These are phyloP conservation scores for Sarocladiaceae sp. DNA, from an alignment of 2,329 filamentous ascomycete species.

Conservation along the genomic window DNA sequence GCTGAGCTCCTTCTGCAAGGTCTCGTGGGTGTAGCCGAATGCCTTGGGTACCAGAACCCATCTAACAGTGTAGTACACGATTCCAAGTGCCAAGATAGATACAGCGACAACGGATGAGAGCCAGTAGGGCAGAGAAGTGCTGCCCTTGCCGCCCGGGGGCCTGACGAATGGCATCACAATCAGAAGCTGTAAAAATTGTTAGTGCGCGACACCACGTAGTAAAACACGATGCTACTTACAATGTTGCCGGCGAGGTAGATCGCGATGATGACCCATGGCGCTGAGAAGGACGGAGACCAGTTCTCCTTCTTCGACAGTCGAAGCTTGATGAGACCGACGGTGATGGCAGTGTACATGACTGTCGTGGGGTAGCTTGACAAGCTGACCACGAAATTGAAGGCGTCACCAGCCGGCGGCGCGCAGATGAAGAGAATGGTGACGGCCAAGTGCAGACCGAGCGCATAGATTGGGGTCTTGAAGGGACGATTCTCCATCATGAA, in stretches of 20 bases:
- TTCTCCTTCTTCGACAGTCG: constrained; percentile 16
- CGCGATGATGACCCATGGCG: constrained; percentile 16
- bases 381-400: constrained; percentile 19
- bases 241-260: constrained; percentile 1
- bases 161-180: not conserved
- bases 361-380: constrained; percentile 17
- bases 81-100: not conserved
- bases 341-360: constrained; percentile 15
- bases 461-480: constrained; percentile 19
- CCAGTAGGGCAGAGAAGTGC: not conserved
- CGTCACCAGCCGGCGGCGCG: constrained; percentile 18
- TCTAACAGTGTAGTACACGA: not conserved
- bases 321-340: constrained; percentile 17
- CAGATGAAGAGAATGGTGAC: constrained; percentile 20
- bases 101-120: not conserved
- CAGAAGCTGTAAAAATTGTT: not conserved
- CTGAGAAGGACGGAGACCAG: constrained; percentile 14
- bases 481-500: constrained; percentile 21
- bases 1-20: not conserved
- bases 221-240: not conserved
- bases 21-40: not conserved
- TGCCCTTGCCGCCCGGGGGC: not conserved
- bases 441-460: constrained; percentile 15
- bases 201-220: not conserved
- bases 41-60: not conserved